Conservation (phyloP, 345 rosid genomes). For the Abelmoschus esculentus region DNA sequence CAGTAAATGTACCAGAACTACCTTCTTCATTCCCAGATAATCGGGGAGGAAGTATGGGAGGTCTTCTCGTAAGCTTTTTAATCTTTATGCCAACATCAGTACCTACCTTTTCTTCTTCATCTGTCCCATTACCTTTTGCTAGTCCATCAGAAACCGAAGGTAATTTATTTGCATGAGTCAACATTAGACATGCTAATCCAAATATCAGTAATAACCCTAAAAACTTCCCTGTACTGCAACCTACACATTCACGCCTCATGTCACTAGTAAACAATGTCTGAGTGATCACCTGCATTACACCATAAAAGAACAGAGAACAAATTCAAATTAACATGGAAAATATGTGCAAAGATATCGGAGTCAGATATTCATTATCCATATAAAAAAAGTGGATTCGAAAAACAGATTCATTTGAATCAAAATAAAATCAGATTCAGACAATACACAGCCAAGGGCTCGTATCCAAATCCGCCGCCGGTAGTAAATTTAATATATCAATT, state of each 20-base stretch:
- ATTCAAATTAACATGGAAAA: not conserved
- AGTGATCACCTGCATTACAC: conserved; percentile 47
- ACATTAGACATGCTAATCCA: conserved; percentile 58
- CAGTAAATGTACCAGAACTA: conserved; percentile 9
- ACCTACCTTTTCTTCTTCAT: conserved; percentile 27
- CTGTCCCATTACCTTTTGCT: conserved; percentile 18
- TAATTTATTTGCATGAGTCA: conserved; percentile 40
- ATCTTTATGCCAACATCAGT: conserved; percentile 34
- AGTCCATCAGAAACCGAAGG: conserved; percentile 26
- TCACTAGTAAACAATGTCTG: not conserved
- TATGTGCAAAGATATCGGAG: not conserved
- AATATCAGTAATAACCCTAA: conserved; percentile 50
- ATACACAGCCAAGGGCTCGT: too few relatives aligned
- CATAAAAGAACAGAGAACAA: conserved; percentile 6
- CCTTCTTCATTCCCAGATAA: conserved; percentile 62
- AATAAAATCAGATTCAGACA: not conserved
- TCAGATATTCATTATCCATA: not conserved
- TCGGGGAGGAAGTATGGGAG: conserved; percentile 89
- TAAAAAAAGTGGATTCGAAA: not conserved
- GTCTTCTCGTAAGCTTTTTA: conserved; percentile 53
- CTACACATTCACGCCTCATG: conserved; percentile 46
- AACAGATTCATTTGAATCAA: not conserved
- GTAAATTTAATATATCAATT: too few relatives aligned
- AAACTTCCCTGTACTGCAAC: conserved; percentile 89
- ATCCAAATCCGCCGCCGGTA: too few relatives aligned